phyloP scores from a whole-genome alignment of 2,329 filamentous ascomycete species.

The Trichoderma sp. region DNA sequence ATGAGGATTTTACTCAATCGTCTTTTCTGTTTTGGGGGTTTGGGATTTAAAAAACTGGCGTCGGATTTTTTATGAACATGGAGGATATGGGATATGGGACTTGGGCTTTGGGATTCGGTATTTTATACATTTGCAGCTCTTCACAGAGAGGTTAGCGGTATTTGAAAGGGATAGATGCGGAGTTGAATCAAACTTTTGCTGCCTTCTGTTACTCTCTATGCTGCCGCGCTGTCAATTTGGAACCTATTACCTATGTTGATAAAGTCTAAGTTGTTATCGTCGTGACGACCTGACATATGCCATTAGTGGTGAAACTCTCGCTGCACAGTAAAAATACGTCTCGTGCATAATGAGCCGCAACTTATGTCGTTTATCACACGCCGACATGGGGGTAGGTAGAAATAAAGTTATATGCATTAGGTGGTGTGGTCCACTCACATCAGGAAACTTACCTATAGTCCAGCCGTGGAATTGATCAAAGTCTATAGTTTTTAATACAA shows the following conservation, averaged over 20 bases:
- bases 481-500: not conserved
- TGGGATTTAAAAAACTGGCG: not conserved
- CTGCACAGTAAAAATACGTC: not conserved
- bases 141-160: not conserved
- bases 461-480: not conserved
- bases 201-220: not conserved
- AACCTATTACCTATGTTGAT: no score
- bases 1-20: not conserved
- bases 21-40: not conserved
- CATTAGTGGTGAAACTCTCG: not conserved
- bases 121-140: not conserved
- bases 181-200: not conserved
- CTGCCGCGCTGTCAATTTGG: not conserved
- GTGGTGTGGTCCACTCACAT: not conserved
- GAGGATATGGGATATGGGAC: not conserved
- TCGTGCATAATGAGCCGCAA: not conserved
- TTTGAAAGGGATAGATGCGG: not conserved
- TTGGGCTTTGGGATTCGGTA: not conserved
- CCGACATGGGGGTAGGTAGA: not conserved
- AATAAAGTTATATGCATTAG: not conserved
- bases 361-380: not conserved
- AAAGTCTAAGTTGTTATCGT: no score
- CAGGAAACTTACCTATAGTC: not conserved
- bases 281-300: not conserved
- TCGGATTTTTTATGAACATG: not conserved